These are phyloP conservation scores for Linum usitatissimum DNA, from an alignment of 345 rosid genomes.

Conservation along the genomic window DNA sequence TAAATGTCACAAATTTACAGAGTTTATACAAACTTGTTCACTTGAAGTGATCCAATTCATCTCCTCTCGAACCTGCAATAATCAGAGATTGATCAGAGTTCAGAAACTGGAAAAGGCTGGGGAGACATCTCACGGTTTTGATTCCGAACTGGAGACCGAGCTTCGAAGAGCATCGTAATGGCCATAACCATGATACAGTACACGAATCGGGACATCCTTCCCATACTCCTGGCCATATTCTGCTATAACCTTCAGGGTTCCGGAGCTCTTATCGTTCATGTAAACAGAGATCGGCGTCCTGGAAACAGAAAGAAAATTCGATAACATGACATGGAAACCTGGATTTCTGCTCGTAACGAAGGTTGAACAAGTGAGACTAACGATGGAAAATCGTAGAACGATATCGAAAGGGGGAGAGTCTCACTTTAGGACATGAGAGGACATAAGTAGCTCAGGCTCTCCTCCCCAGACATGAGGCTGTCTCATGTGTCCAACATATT, in stretches of 20 bases:
- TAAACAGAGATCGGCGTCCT: slow-evolving; percentile 51
- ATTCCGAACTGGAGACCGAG: slow-evolving; percentile 13
- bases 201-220: slow-evolving; percentile 39
- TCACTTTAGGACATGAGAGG: slow-evolving; percentile 50
- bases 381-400: background rate
- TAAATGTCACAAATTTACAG: background rate
- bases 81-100: background rate
- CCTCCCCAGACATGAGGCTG: slow-evolving; percentile 69
- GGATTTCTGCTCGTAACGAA: background rate
- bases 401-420: slow-evolving; percentile 1
- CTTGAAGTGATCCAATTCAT: slow-evolving; percentile 8
- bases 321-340: too few relatives aligned
- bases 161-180: slow-evolving; percentile 44
- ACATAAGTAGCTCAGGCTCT: slow-evolving; percentile 69
- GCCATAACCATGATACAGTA: slow-evolving; percentile 51
- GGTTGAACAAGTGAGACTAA: background rate
- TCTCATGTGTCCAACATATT: slow-evolving; percentile 44
- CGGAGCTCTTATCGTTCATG: slow-evolving; percentile 34
- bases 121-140: slow-evolving; percentile 30
- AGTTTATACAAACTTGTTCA: too few relatives aligned
- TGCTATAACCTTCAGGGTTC: slow-evolving; percentile 36
- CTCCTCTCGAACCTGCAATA: slow-evolving; percentile 28
- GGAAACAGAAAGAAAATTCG: slow-evolving; percentile 1
- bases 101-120: background rate
- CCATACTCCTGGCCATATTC: slow-evolving; percentile 61